These are phyloP conservation scores for Termitomyces sp. DNA, from an alignment of 768 basidiomycete species.

Conservation along the genomic window DNA sequence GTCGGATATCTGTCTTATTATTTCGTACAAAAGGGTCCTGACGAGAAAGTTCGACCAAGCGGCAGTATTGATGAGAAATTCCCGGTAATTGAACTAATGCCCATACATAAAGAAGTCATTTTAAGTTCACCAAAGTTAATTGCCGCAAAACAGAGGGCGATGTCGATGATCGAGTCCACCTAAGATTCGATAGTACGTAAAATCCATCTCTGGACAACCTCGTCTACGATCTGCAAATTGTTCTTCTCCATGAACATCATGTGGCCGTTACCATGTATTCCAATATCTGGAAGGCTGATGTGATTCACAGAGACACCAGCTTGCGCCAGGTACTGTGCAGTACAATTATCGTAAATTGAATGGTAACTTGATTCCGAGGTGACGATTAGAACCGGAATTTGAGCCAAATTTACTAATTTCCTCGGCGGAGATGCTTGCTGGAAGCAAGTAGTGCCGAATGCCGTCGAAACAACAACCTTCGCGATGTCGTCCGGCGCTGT, in stretches of 20 bases:
- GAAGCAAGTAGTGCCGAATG: conserved; percentile 31
- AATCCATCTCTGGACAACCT: conserved; percentile 17
- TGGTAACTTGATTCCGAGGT: conserved; percentile 48
- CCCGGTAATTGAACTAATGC: no score
- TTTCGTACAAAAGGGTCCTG: no score
- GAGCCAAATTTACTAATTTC: conserved; percentile 32
- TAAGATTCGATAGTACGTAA: not conserved
- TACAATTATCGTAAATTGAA: conserved; percentile 41
- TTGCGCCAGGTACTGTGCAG: conserved; percentile 33
- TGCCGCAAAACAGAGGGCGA: not conserved
- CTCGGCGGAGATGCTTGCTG: conserved; percentile 38
- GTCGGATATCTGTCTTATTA: no score
- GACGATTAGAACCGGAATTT: conserved; percentile 40
- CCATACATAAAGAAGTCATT: not conserved
- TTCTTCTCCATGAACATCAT: conserved; percentile 56
- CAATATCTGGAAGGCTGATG: conserved; percentile 32
- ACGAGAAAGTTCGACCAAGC: not conserved
- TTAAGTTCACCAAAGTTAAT: not conserved
- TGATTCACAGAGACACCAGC: conserved; percentile 41
- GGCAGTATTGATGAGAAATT: not conserved
- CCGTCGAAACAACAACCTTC: conserved; percentile 19
- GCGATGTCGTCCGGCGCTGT: conserved; percentile 30
- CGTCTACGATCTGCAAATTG: conserved; percentile 32
- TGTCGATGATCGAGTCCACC: not conserved
- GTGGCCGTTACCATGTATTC: conserved; percentile 49